Percentiles rank a stretch among this genome's conserved stretches.
phyloP scores from a whole-genome alignment of 2,329 filamentous ascomycete species.

The Phialemoniopsis sp. region DNA sequence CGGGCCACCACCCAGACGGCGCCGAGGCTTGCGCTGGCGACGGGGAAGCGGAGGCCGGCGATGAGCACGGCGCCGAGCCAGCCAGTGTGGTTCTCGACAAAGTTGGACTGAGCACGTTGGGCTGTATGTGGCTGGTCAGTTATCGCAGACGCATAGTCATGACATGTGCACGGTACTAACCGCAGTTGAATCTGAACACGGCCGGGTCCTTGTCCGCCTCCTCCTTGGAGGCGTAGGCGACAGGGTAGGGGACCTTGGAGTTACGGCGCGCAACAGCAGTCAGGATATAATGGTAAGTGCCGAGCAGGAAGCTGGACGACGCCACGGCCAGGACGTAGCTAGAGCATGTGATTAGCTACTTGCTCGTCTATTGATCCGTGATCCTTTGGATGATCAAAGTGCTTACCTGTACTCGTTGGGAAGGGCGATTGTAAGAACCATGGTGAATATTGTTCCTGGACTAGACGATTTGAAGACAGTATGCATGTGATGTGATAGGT shows the following conservation, averaged over 20 bases:
- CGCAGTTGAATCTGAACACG: slow-evolving; percentile 60
- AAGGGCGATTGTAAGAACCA: slow-evolving; percentile 38
- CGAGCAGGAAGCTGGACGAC: slow-evolving; percentile 53
- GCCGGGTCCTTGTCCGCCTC: slow-evolving; percentile 48
- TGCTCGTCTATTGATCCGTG: not conserved
- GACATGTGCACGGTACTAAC: slow-evolving; percentile 21
- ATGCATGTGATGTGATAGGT: slow-evolving; percentile 1
- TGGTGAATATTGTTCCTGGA: slow-evolving; percentile 21
- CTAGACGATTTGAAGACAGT: not conserved
- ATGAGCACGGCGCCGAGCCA: slow-evolving; percentile 50
- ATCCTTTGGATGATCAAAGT: not conserved
- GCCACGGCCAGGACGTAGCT: slow-evolving; percentile 61
- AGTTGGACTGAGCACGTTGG: slow-evolving; percentile 61
- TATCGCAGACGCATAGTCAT: slow-evolving; percentile 11
- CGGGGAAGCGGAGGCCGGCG: slow-evolving; percentile 51
- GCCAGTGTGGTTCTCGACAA: slow-evolving; percentile 52
- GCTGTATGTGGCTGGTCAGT: slow-evolving; percentile 24
- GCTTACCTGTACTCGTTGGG: slow-evolving; percentile 48
- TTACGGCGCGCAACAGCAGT: slow-evolving; percentile 45
- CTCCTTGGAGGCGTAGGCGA: slow-evolving; percentile 50
- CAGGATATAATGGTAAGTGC: slow-evolving; percentile 44
- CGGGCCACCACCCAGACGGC: slow-evolving; percentile 48
- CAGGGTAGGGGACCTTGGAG: slow-evolving; percentile 53
- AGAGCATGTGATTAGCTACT: slow-evolving; percentile 2
- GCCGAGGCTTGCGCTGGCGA: slow-evolving; percentile 43